These are phyloP conservation scores for Dinochytrium kinnereticum DNA, from an alignment of 371 early-diverging fungal genomes.

Conservation along the genomic window DNA sequence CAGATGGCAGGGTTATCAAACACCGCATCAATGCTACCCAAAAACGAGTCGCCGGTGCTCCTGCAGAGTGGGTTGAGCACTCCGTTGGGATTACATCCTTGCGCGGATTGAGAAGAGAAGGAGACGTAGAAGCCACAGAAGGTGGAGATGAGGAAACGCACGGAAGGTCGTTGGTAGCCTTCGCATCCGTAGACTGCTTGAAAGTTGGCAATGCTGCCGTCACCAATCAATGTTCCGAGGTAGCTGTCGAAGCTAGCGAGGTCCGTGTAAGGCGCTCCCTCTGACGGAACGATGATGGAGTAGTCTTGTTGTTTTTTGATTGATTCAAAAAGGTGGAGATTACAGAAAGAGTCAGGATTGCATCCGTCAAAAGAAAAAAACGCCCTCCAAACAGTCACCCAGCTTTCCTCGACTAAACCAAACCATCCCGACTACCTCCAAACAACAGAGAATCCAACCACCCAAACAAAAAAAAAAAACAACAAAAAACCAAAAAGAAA, in stretches of 20 bases:
- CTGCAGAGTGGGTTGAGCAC: neutral
- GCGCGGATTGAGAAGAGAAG: neutral
- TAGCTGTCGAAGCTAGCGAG: neutral
- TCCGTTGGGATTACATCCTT: conserved; percentile 6
- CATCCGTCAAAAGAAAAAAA: too few species aligned
- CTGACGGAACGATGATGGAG: neutral
- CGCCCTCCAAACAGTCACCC: too few species aligned
- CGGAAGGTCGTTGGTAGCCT: neutral
- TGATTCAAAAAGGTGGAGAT: neutral
- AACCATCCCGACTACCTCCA: too few species aligned
- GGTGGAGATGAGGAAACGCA: conserved; percentile 11
- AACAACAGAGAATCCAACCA: neutral
- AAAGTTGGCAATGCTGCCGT: neutral
- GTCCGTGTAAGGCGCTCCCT: neutral
- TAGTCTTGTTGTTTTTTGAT: neutral
- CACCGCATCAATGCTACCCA: neutral
- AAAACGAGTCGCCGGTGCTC: neutral
- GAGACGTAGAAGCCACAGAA: conserved; percentile 14
- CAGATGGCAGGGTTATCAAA: conserved; percentile 8
- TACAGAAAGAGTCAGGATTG: too few species aligned
- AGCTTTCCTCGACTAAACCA: too few species aligned
- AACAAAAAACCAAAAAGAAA: neutral
- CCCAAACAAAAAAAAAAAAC: neutral
- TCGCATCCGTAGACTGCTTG: neutral
- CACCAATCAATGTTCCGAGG: neutral